Conservation (phyloP, 2,329 filamentous ascomycete genomes). For the Epichloe amarillans region DNA sequence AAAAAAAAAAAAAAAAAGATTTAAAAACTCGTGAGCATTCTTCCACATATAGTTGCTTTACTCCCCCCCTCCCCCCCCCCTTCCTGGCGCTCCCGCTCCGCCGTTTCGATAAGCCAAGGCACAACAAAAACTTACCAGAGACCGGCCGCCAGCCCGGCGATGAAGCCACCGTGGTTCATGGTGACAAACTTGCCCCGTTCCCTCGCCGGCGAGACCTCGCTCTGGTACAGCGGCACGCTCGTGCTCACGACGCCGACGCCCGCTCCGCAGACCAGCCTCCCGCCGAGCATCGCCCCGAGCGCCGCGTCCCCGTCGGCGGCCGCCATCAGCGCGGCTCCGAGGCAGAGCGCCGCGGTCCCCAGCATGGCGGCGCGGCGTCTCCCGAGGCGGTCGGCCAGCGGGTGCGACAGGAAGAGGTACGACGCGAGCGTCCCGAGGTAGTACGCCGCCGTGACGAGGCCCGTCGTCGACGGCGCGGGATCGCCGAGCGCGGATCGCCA, state of each 20-base stretch:
- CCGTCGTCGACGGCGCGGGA: constrained; percentile 31
- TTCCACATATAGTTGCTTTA: too few species aligned
- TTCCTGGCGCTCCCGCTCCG: too few species aligned
- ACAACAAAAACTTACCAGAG: constrained; percentile 30
- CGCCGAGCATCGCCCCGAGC: constrained; percentile 34
- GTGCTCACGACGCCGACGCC: constrained; percentile 43
- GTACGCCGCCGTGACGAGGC: constrained; percentile 42
- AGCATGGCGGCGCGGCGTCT: constrained; percentile 35
- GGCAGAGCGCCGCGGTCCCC: constrained; percentile 31
- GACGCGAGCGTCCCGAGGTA: constrained; percentile 43
- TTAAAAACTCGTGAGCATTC: not conserved
- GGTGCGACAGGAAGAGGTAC: constrained; percentile 41
- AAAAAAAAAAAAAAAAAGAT: too few species aligned
- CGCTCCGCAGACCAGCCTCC: constrained; percentile 37
- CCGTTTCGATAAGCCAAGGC: too few species aligned
- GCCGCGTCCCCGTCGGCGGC: constrained; percentile 26
- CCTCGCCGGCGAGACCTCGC: constrained; percentile 40
- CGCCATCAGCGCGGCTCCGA: constrained; percentile 37
- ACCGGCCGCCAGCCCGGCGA: constrained; percentile 37
- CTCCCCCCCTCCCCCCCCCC: too few species aligned
- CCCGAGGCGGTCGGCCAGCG: constrained; percentile 35
- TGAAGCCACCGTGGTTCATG: constrained; percentile 45
- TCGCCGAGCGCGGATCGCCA: constrained; percentile 33
- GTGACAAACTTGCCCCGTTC: constrained; percentile 43
- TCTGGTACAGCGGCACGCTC: constrained; percentile 42